Percentiles rank a stretch among this genome's conserved stretches.
phyloP scores from a whole-genome alignment of 495 filamentous ascomycete species.

The Penicillium samsonianum region DNA sequence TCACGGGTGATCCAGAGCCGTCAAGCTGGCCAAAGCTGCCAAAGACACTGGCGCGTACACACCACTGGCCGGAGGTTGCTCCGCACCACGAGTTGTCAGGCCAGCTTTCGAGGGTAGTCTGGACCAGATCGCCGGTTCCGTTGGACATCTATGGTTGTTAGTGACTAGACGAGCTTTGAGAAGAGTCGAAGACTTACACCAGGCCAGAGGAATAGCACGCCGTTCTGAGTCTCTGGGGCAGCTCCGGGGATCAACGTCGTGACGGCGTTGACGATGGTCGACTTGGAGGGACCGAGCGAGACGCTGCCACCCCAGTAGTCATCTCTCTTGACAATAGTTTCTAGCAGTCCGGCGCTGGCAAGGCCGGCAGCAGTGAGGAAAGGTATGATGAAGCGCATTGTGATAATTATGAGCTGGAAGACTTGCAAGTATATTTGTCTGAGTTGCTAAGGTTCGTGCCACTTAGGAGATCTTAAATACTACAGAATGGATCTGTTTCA shows the following conservation, averaged over 20 bases:
- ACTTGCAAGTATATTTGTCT: not conserved
- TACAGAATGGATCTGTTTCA: too few species aligned
- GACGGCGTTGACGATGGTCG: conserved; percentile 41
- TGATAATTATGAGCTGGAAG: not conserved
- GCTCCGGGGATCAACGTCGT: conserved; percentile 44
- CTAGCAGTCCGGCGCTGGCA: conserved; percentile 11
- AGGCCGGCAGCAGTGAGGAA: conserved; percentile 13
- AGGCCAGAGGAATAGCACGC: conserved; percentile 44
- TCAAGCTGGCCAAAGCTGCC: conserved; percentile 41
- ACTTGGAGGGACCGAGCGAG: conserved; percentile 42
- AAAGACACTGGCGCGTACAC: conserved; percentile 44
- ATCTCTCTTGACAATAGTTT: conserved; percentile 21
- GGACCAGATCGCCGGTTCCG: conserved; percentile 44
- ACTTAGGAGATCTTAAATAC: not conserved
- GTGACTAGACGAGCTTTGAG: not conserved
- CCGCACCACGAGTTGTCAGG: conserved; percentile 38
- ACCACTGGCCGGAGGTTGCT: conserved; percentile 38
- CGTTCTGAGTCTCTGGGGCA: conserved; percentile 39
- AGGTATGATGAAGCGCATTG: conserved; percentile 13
- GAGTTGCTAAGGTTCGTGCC: not conserved
- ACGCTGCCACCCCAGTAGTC: conserved; percentile 43
- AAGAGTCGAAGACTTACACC: conserved; percentile 13
- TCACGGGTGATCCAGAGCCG: conserved; percentile 31
- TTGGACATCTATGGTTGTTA: conserved; percentile 37
- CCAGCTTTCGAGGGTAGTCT: conserved; percentile 42